These are phyloP conservation scores for Fusarium veterinarium DNA, from an alignment of 2,329 filamentous ascomycete species.

Conservation along the genomic window DNA sequence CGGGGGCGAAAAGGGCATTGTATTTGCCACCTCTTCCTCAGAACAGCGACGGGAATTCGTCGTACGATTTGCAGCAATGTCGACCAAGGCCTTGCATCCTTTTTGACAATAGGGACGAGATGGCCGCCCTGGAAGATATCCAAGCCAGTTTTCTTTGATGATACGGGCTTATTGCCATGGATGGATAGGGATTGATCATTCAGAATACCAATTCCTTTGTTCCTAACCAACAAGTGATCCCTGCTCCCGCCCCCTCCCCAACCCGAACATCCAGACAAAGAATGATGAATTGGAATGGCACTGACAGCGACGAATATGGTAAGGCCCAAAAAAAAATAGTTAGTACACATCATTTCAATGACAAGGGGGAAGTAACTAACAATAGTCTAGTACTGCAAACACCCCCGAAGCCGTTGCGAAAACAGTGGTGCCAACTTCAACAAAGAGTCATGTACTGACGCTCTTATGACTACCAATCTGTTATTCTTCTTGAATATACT, in stretches of 20 bases:
- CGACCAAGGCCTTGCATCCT: too few relatives aligned
- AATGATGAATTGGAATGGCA: background rate
- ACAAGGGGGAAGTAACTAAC: background rate
- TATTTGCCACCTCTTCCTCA: background rate
- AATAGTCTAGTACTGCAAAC: background rate
- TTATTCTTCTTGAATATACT: fast-evolving
- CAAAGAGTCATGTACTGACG: background rate
- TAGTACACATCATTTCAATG: too few relatives aligned
- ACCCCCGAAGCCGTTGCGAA: background rate
- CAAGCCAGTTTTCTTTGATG: background rate
- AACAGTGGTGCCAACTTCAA: background rate
- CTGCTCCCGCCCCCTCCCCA: background rate
- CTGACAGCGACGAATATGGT: background rate
- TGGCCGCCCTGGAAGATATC: fast-evolving
- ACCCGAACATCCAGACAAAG: background rate
- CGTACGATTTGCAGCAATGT: background rate
- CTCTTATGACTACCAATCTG: background rate
- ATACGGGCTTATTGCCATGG: background rate
- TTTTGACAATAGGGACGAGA: background rate
- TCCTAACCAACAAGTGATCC: background rate
- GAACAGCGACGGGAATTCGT: background rate
- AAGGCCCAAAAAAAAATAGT: fast-evolving
- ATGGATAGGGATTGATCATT: background rate
- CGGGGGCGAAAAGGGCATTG: background rate
- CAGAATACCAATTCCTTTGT: background rate